Percentiles rank a stretch among this genome's conserved stretches.
phyloP scores from a whole-genome alignment of 495 filamentous ascomycete species.

The Hamigera avellanea region DNA sequence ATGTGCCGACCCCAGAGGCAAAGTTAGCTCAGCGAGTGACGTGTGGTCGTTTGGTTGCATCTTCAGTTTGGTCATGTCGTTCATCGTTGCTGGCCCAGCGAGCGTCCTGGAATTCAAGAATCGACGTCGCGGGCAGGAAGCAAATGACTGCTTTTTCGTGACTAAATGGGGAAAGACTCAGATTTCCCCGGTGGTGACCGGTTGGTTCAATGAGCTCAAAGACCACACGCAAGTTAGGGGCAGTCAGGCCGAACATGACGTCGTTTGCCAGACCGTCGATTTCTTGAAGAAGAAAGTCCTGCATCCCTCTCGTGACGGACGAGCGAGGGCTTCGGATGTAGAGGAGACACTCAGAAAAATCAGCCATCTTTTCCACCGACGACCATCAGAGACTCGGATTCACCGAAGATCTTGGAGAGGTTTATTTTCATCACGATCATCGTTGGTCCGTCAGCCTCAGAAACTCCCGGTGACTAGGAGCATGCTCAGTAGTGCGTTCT shows the following conservation, averaged over 20 bases:
- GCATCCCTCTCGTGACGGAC: neutral
- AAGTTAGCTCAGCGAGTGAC: conserved; percentile 9
- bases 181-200: conserved; percentile 4
- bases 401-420: neutral
- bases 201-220: conserved; percentile 7
- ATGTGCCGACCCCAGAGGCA: conserved; percentile 2
- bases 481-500: conserved; percentile 3
- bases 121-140: conserved; percentile 1
- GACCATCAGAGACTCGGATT: neutral
- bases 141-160: conserved; percentile 8
- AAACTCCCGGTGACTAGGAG: neutral
- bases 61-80: conserved; percentile 10
- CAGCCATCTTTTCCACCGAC: neutral
- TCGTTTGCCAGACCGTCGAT: conserved; percentile 6
- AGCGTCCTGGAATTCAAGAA: conserved; percentile 2
- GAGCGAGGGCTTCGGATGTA: conserved; percentile 3
- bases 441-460: neutral
- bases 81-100: conserved; percentile 3
- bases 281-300: conserved; percentile 5
- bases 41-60: conserved; percentile 18
- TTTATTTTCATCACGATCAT: neutral
- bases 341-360: conserved; percentile 3
- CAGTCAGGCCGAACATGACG: neutral
- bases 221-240: neutral
- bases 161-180: neutral